Conservation (phyloP, 2,329 filamentous ascomycete species). For the Pestalotiopsis sp. region DNA sequence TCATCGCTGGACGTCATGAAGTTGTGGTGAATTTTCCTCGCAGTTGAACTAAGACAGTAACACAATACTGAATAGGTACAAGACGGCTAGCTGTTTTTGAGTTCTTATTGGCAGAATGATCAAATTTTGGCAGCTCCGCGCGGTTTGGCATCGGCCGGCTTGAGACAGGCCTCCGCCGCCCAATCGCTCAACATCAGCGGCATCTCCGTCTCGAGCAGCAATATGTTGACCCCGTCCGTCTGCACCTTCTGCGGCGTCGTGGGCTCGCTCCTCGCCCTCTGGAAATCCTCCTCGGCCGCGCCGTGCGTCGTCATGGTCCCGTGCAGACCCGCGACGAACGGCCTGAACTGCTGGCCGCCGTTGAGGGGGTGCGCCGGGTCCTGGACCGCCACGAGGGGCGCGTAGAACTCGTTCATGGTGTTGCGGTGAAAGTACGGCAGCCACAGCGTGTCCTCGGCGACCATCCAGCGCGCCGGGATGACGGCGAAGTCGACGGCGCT, state of each 20-base stretch:
- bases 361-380: slow-evolving; percentile 53
- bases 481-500: slow-evolving; percentile 73
- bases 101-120: neutral
- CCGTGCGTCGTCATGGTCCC: slow-evolving; percentile 73
- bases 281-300: slow-evolving; percentile 7
- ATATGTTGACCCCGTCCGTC: slow-evolving; percentile 3
- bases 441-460: slow-evolving; percentile 70
- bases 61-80: neutral
- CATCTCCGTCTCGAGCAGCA: slow-evolving; percentile 8
- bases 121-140: slow-evolving; percentile 3
- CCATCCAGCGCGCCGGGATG: slow-evolving; percentile 73
- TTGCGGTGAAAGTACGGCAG: slow-evolving; percentile 75
- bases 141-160: slow-evolving; percentile 8
- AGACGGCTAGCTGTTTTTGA: neutral
- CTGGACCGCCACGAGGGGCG: slow-evolving; percentile 59
- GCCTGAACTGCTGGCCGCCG: slow-evolving; percentile 54
- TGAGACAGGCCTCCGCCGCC: slow-evolving; percentile 1
- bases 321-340: slow-evolving; percentile 64
- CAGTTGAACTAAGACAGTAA: neutral
- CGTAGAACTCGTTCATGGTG: slow-evolving; percentile 69
- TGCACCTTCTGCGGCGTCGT: neutral
- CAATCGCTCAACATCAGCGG: slow-evolving; percentile 9
- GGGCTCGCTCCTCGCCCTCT: neutral
- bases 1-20: neutral
- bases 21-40: neutral